Percentiles rank a stretch among this genome's conserved stretches.
These are phyloP conservation scores for Russula dissimulans DNA, from an alignment of 768 basidiomycete species.

Conservation along the genomic window DNA sequence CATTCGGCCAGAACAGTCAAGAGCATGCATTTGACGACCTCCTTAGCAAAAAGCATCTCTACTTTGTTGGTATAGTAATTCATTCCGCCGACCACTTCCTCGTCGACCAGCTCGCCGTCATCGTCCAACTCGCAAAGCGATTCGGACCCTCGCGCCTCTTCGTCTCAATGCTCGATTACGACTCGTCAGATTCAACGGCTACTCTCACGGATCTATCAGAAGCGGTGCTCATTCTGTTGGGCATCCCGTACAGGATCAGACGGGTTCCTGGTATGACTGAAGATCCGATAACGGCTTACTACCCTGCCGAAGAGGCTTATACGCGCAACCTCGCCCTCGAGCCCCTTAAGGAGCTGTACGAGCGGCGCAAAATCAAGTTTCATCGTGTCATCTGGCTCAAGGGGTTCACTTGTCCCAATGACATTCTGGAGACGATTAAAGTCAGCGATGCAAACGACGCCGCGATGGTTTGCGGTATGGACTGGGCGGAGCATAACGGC, in stretches of 20 bases:
- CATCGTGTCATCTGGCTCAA: slow-evolving; percentile 94
- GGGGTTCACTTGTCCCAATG: slow-evolving; percentile 97
- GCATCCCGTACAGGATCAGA: slow-evolving; percentile 87
- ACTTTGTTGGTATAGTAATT: slow-evolving; percentile 91
- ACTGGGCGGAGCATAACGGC: slow-evolving; percentile 97
- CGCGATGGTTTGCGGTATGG: slow-evolving; percentile 99
- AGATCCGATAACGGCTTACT: slow-evolving; percentile 83
- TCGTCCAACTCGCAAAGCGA: slow-evolving; percentile 88
- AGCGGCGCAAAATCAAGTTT: slow-evolving; percentile 74
- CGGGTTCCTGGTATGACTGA: slow-evolving; percentile 90
- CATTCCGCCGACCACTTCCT: slow-evolving; percentile 99
- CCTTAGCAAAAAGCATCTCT: slow-evolving; percentile 70
- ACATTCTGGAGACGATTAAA: slow-evolving; percentile 92
- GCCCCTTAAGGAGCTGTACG: slow-evolving; percentile 74
- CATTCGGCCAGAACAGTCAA: slow-evolving; percentile 85
- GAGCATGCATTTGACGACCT: slow-evolving; percentile 88
- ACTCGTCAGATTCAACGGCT: slow-evolving; percentile 89
- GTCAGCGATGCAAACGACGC: slow-evolving; percentile 87
- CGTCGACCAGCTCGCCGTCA: slow-evolving; percentile 95
- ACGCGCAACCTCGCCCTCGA: slow-evolving; percentile 90
- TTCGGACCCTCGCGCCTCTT: slow-evolving; percentile 86
- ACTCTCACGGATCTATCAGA: slow-evolving; percentile 93
- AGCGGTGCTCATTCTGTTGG: slow-evolving; percentile 86
- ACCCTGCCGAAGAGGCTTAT: slow-evolving; percentile 91
- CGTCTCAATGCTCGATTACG: slow-evolving; percentile 97